Base-by-base conservation (phyloP, 2,329 filamentous ascomycete species). In the Ilyonectria robusta region DNA sequence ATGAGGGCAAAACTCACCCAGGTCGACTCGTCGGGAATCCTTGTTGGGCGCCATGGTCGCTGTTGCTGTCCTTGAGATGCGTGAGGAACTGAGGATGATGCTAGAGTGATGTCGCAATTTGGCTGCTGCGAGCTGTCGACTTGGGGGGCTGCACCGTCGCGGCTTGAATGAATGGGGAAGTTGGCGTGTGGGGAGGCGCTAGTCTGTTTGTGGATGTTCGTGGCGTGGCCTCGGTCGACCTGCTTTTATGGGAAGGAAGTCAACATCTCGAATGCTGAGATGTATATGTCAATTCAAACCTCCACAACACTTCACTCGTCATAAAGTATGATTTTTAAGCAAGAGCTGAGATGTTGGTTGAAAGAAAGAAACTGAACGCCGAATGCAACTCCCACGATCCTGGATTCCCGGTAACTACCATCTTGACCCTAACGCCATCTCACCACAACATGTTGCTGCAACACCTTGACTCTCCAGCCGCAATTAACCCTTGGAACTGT, bases 1-100 rank as follows among this genome's bases (percentile, higher is more conserved):
- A 17, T 31, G 8, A 13, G 19, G 7, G 9, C 13, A 13, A 6
- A 7, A 62, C 82, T 74, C 72, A 85, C 84, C 80, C 76, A 85
- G 76, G 70, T 85, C 84, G 31, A 81, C 66, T 71, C 83, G 76
- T 71, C 84, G 81, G 77, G 83, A 80, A 60, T 85, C 84, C 75
- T 83, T 84, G 70, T 70, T 79, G 62, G 79, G 80, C 55, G 82
- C 78, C 83, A 84, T 85, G 23, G 65, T 64, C 62, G 59, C 66
- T 70, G 37, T 29, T 58, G 44, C 61, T 46, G 54, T 46, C 17
- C 47, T n/a, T 59, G 26, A 56, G 54, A 33, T 33, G 19, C 54
- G 67, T 66, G 68, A 63, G 46, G 55, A 65, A 2, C 21, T 58
- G 48, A 44, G 31, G 58, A 63, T 42, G 65, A 44, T 42, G 69